Base-by-base conservation (phyloP, 768 basidiomycete genomes). In the Clitopilus passeckerianus region DNA sequence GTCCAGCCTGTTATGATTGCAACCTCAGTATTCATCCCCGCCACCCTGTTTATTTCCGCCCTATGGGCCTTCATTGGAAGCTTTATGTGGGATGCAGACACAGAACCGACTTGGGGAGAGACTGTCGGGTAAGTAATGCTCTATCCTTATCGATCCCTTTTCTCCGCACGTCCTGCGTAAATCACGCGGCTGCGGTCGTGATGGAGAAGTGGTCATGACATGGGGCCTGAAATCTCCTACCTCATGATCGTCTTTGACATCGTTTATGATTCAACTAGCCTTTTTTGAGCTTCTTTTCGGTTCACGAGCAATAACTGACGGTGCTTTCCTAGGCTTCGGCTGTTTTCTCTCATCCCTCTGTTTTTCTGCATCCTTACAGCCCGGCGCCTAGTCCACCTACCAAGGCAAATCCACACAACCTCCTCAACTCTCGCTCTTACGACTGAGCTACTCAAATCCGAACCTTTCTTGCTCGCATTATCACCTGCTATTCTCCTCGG, bases 1-100 rank as follows among this genome's bases (percentile, higher is more conserved):
- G 89, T 92, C 59, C 84, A 87, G 59, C 93, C 94, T 16, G 89
- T 93, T 54, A 86, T 96, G 77, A 73, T 93, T 35, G 81, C 80
- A 22, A 92, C 90, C 0, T 86, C 86, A 16, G 76, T 93, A 24
- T 89, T 89, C 66, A 84, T 91, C 53, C 91, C 92, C 41, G 80
- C 81, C 24, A 86, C 87, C 0, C 75, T 93, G 61, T 80, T 90
- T 66, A 77, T 91, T 54, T 91, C 88, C 43, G 84, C 90, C 6
- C 64, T 91, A 23, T 91, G 91, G 84, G 90, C 91, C 0, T 93
- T 93, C 70, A 76, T 87, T 14, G 91, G 90, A 30, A 90, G 89
- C 67, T 92, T 92, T 64, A 80, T 80, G 79, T 80, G 79, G 78
- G 79, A 80, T 58, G 74, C 65, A 12, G 75, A 72, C 53, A 66